Evolutionary conservation across 2,329 filamentous ascomycete genomes (phyloP).

Genomic region (Diaporthe nobilis): DNA sequence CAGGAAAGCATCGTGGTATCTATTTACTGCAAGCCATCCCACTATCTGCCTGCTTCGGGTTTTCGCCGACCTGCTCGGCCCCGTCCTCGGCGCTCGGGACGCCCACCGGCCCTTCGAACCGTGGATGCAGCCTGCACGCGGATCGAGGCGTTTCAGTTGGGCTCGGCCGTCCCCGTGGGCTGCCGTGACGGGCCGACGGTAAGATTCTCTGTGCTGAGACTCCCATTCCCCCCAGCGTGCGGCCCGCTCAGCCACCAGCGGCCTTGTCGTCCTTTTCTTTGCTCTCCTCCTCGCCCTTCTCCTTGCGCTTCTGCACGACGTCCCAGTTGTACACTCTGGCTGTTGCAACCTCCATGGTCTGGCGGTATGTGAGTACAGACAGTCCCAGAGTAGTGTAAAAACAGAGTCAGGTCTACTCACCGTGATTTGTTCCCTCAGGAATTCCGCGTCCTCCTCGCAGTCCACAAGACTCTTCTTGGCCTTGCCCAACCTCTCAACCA

Average conservation of each 20-base stretch:
- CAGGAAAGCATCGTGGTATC: constrained; percentile 22
- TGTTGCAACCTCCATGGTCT: constrained; percentile 97
- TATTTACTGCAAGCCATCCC: constrained; percentile 5
- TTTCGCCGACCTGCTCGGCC: background rate
- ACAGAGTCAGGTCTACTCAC: constrained; percentile 63
- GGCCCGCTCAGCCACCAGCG: constrained; percentile 46
- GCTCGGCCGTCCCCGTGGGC: background rate
- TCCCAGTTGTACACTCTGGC: constrained; percentile 99
- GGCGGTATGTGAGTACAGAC: constrained; percentile 35
- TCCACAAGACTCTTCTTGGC: constrained; percentile 86
- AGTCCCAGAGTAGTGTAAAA: background rate
- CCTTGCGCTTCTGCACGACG: constrained; percentile 93
- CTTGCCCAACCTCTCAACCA: constrained; percentile 82
- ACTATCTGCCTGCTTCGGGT: background rate
- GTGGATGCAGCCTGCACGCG: background rate
- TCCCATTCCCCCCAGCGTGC: background rate
- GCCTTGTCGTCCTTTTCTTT: constrained; percentile 54
- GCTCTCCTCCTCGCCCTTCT: constrained; percentile 76
- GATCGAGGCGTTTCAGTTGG: background rate
- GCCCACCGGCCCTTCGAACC: background rate
- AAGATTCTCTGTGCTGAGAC: constrained; percentile 3
- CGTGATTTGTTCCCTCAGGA: constrained; percentile 95
- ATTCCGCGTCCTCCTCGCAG: constrained; percentile 96
- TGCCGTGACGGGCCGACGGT: constrained; percentile 19
- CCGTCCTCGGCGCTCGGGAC: background rate